Evolutionary conservation across 805 yeast genomes (phyloP).

Genomic region (Scheffersomyces stipitis): DNA sequence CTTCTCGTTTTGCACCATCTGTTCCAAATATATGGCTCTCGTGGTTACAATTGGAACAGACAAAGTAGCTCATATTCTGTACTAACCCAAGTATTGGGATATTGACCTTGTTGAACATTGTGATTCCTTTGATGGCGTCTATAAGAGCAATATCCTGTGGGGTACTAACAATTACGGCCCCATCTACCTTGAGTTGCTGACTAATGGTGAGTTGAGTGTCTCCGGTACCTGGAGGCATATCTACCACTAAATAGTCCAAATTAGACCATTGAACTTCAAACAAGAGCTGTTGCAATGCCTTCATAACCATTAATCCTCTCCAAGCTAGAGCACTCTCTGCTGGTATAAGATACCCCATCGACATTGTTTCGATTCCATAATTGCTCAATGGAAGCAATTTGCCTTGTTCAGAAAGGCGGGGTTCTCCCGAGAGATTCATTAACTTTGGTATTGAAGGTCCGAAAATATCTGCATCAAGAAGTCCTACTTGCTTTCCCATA

Average conservation of each 20-base stretch:
- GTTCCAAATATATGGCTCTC: slow-evolving; percentile 73
- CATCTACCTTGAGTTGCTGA: slow-evolving; percentile 72
- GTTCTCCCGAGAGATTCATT: slow-evolving; percentile 69
- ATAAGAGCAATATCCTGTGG: slow-evolving; percentile 83
- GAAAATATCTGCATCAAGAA: slow-evolving; percentile 78
- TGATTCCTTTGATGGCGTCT: slow-evolving; percentile 77
- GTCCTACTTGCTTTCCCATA: slow-evolving; percentile 58
- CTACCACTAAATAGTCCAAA: slow-evolving; percentile 69
- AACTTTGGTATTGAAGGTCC: slow-evolving; percentile 83
- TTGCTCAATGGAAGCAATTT: slow-evolving; percentile 65
- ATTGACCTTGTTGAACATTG: slow-evolving; percentile 71
- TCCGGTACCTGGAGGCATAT: slow-evolving; percentile 93
- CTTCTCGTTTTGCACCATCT: slow-evolving; percentile 57
- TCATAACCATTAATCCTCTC: slow-evolving; percentile 87
- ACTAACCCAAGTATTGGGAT: slow-evolving; percentile 77
- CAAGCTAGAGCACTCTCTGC: slow-evolving; percentile 74
- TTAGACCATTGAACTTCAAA: slow-evolving; percentile 77
- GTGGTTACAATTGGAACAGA: slow-evolving; percentile 75
- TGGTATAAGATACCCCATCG: slow-evolving; percentile 78
- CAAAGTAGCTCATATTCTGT: slow-evolving; percentile 77
- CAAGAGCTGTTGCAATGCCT: slow-evolving; percentile 79
- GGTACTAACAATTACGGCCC: slow-evolving; percentile 80
- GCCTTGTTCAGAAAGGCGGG: slow-evolving; percentile 52
- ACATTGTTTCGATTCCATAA: slow-evolving; percentile 81
- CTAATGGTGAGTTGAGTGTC: slow-evolving; percentile 83